phyloP scores from a whole-genome alignment of 768 basidiomycete species.

The Pisolithus tinctorius region DNA sequence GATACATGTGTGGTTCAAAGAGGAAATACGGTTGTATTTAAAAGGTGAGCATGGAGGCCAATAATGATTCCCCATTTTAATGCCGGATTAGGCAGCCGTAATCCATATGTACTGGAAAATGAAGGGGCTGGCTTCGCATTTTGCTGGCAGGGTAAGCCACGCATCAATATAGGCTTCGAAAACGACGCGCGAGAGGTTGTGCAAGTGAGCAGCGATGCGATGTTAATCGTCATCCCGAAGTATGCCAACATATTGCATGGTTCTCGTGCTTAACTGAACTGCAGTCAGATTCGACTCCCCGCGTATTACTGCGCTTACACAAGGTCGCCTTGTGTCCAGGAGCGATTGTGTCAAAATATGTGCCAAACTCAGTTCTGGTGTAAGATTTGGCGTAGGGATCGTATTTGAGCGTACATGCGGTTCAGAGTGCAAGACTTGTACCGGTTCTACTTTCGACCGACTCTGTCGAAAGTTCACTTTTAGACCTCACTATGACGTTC shows the following conservation, averaged over 20 bases:
- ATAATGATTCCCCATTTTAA: slow-evolving; percentile 6
- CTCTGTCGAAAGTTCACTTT: slow-evolving; percentile 77
- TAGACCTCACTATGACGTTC: slow-evolving; percentile 71
- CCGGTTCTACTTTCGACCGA: slow-evolving; percentile 61
- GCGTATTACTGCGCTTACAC: slow-evolving; percentile 10
- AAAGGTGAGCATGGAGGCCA: slow-evolving; percentile 52
- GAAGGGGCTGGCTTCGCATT: slow-evolving; percentile 84
- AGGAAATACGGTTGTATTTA: slow-evolving; percentile 72
- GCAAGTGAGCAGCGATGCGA: slow-evolving; percentile 74
- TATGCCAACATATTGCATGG: slow-evolving; percentile 31
- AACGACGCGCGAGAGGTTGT: slow-evolving; percentile 74
- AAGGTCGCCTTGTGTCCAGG: slow-evolving; percentile 15
- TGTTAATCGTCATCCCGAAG: slow-evolving; percentile 84
- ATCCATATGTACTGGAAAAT: slow-evolving; percentile 66
- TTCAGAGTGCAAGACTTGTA: slow-evolving; percentile 55
- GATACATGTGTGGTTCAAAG: slow-evolving; percentile 55
- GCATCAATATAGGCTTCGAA: slow-evolving; percentile 58
- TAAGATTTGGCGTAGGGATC: slow-evolving; percentile 82
- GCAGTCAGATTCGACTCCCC: slow-evolving; percentile 17
- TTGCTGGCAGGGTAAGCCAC: slow-evolving; percentile 73
- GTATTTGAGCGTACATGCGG: slow-evolving; percentile 78
- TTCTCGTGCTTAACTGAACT: neutral
- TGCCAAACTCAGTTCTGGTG: slow-evolving; percentile 78
- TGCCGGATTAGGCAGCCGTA: slow-evolving; percentile 55
- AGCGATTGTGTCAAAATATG: slow-evolving; percentile 59